Conservation (phyloP, 805 yeast species). For the Jamesozyma rosinii region DNA sequence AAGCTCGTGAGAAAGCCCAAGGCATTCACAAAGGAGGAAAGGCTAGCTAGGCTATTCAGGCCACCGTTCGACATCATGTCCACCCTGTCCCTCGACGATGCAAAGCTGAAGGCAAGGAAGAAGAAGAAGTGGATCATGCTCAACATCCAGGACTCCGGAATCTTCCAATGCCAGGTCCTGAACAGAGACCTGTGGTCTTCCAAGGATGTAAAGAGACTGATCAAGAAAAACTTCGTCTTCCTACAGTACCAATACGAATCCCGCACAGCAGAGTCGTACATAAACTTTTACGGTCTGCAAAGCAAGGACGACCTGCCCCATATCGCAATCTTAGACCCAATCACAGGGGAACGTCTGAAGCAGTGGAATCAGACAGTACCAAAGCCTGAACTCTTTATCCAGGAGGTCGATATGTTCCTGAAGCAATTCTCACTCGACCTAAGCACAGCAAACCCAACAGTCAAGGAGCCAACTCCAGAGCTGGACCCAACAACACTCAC, state of each 20-base stretch:
- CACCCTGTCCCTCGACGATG: slow-evolving; percentile 57
- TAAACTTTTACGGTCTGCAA: slow-evolving; percentile 60
- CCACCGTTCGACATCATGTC: slow-evolving; percentile 91
- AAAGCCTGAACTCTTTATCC: slow-evolving; percentile 46
- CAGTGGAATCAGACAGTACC: slow-evolving; percentile 68
- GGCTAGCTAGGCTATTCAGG: slow-evolving; percentile 73
- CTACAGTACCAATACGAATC: slow-evolving; percentile 79
- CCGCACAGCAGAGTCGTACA: slow-evolving; percentile 60
- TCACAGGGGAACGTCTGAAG: slow-evolving; percentile 84
- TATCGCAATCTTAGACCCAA: slow-evolving; percentile 84
- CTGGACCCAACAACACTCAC: slow-evolving; percentile 57
- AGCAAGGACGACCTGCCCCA: slow-evolving; percentile 57
- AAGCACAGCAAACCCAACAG: slow-evolving; percentile 54
- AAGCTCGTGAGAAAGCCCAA: slow-evolving; percentile 23
- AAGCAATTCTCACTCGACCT: slow-evolving; percentile 55
- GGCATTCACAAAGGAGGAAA: slow-evolving; percentile 31
- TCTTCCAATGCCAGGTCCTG: slow-evolving; percentile 79
- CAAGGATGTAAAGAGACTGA: slow-evolving; percentile 48
- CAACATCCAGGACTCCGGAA: slow-evolving; percentile 78
- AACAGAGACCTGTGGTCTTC: slow-evolving; percentile 93
- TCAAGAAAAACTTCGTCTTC: slow-evolving; percentile 65
- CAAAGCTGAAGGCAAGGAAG: slow-evolving; percentile 53
- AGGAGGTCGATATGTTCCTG: slow-evolving; percentile 64
- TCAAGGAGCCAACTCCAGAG: slow-evolving; percentile 45
- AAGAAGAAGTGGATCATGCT: slow-evolving; percentile 72